These are phyloP conservation scores for Aspergillus alliaceus DNA, from an alignment of 2,329 filamentous ascomycete genomes.

Conservation along the genomic window DNA sequence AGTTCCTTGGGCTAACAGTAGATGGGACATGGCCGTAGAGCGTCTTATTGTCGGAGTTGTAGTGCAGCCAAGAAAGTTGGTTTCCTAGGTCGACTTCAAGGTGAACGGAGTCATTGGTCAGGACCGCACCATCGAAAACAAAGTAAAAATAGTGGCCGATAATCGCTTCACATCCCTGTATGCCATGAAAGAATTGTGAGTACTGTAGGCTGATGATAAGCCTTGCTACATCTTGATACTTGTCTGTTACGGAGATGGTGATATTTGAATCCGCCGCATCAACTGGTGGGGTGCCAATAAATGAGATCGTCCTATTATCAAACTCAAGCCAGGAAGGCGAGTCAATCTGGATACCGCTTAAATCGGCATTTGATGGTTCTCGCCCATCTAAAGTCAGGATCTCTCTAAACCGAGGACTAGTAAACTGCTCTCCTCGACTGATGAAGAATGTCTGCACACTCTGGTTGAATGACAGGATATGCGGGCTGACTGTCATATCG, in stretches of 20 bases:
- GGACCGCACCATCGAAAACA: constrained; percentile 45
- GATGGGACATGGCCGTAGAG: constrained; percentile 53
- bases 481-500: constrained; percentile 69
- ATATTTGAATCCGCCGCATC: constrained; percentile 62
- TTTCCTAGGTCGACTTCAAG: constrained; percentile 46
- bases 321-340: constrained; percentile 71
- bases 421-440: constrained; percentile 53
- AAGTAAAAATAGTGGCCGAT: constrained; percentile 52
- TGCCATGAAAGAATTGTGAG: constrained; percentile 44
- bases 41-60: constrained; percentile 45
- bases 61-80: constrained; percentile 51
- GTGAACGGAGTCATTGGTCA: constrained; percentile 41
- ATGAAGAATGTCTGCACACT: constrained; percentile 59
- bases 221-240: constrained; percentile 59
- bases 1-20: constrained; percentile 36
- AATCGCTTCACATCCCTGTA: constrained; percentile 49
- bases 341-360: constrained; percentile 54
- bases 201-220: constrained; percentile 54
- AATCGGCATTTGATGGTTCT: constrained; percentile 48
- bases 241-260: constrained; percentile 59
- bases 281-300: constrained; percentile 66
- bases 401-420: constrained; percentile 53
- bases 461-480: constrained; percentile 66
- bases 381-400: constrained; percentile 61
- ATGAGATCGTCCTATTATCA: constrained; percentile 58